Evolutionary conservation across 768 basidiomycete genomes (phyloP).

Genomic region (Rhizopogon vulgaris): DNA sequence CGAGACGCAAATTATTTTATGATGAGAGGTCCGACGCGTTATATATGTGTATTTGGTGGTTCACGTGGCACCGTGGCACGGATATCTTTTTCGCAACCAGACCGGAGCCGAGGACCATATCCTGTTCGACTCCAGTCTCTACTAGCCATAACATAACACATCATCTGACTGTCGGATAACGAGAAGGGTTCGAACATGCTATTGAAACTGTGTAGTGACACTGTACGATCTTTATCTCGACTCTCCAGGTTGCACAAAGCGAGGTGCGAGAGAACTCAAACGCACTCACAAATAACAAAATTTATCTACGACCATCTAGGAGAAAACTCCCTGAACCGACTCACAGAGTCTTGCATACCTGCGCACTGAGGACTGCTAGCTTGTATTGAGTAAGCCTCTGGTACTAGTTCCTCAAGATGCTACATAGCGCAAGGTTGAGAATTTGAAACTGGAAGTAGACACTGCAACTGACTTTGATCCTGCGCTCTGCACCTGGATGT

Average conservation of each 20-base stretch:
- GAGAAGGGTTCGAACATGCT: background rate
- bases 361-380: slow-evolving; percentile 53
- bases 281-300: background rate
- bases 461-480: slow-evolving; percentile 54
- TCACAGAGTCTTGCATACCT: slow-evolving; percentile 28
- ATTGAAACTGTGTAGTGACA: too few relatives aligned
- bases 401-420: slow-evolving; percentile 49
- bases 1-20: slow-evolving; percentile 3
- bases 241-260: background rate
- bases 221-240: background rate
- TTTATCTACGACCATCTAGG: background rate
- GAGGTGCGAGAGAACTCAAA: background rate
- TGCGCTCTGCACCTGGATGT: slow-evolving; percentile 69
- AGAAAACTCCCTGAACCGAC: slow-evolving; percentile 13
- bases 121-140: too few relatives aligned
- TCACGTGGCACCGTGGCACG: too few relatives aligned
- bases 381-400: slow-evolving; percentile 50
- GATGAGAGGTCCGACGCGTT: slow-evolving; percentile 18
- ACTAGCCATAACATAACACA: too few relatives aligned
- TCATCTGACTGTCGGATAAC: background rate
- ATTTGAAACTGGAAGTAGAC: background rate
- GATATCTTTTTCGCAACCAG: too few relatives aligned
- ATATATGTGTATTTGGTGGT: slow-evolving; percentile 19
- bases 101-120: too few relatives aligned
- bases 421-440: slow-evolving; percentile 15